Percentiles rank a stretch among this genome's conserved stretches.
Evolutionary conservation across 148 eudicot genomes (phyloP).

Genomic region (Rhododendron griersonianum): DNA sequence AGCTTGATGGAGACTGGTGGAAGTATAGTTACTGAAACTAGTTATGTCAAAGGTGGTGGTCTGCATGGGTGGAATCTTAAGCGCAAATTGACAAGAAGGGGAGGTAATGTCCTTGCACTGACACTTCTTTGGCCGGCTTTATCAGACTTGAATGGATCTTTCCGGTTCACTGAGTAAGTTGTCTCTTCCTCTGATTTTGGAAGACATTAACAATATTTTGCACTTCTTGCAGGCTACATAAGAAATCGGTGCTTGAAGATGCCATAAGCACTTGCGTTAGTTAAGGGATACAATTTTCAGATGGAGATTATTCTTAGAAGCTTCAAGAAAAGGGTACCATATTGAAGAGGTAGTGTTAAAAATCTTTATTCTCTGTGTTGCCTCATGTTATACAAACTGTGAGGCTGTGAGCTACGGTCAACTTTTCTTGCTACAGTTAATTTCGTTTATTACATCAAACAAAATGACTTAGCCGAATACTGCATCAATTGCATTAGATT

Average conservation of each 20-base stretch:
- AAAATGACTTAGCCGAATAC: no score
- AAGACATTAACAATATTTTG: no score
- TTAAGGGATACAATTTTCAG: constrained; percentile 84
- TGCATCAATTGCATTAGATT: no score
- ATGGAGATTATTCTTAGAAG: constrained; percentile 94
- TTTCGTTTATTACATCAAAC: neutral
- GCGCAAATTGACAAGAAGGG: constrained; percentile 96
- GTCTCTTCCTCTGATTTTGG: no score
- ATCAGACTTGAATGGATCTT: constrained; percentile 95
- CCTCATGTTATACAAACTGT: no score
- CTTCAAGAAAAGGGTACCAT: constrained; percentile 83
- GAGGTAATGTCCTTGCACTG: constrained; percentile 91
- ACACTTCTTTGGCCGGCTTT: constrained; percentile 98
- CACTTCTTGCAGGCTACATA: constrained; percentile 45
- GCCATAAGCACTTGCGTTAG: constrained; percentile 80
- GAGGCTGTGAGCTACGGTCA: no score
- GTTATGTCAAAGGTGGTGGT: constrained; percentile 86
- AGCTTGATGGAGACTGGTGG: constrained; percentile 66
- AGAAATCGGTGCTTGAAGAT: constrained; percentile 85
- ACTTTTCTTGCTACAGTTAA: neutral
- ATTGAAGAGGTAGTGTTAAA: constrained; percentile 67
- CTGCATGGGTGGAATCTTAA: constrained; percentile 65
- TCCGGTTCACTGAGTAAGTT: constrained; percentile 32
- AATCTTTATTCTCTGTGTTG: neutral
- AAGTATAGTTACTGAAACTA: constrained; percentile 88